phyloP scores from a whole-genome alignment of 163 green algal species.

The Chloroidium sp. region DNA sequence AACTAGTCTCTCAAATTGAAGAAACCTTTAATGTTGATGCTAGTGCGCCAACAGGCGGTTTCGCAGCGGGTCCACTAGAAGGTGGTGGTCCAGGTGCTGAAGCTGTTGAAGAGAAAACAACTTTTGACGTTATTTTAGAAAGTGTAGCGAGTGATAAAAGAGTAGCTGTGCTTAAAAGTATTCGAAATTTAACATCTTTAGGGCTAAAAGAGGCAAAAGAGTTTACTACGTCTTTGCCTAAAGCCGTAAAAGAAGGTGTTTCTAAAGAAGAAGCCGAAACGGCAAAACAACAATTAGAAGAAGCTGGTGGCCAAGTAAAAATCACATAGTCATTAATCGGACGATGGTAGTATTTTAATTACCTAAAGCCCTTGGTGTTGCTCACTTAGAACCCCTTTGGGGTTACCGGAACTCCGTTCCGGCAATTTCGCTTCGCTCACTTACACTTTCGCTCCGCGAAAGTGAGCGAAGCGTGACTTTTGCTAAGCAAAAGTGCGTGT shows the following conservation, averaged over 20 bases:
- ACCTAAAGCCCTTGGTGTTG: constrained; percentile 19
- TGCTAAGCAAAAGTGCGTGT: neutral
- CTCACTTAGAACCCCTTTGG: constrained; percentile 6
- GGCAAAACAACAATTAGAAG: constrained; percentile 49
- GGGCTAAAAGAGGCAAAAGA: constrained; percentile 54
- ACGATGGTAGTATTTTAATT: constrained; percentile 33
- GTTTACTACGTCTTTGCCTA: constrained; percentile 41
- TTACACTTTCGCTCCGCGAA: neutral
- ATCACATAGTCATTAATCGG: too few relatives aligned
- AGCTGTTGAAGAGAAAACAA: constrained; percentile 37
- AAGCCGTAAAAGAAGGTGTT: constrained; percentile 39
- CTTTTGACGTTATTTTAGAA: constrained; percentile 51
- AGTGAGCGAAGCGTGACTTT: neutral
- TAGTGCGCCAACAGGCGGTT: constrained; percentile 19
- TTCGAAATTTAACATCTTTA: constrained; percentile 42
- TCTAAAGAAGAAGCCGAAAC: constrained; percentile 49
- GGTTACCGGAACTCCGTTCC: constrained; percentile 2
- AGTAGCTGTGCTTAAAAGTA: constrained; percentile 47
- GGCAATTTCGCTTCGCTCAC: neutral
- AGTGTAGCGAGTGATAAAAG: constrained; percentile 44
- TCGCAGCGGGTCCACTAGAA: constrained; percentile 21
- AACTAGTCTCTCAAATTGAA: constrained; percentile 48
- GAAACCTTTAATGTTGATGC: constrained; percentile 40
- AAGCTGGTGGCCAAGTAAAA: constrained; percentile 14
- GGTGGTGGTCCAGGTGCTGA: constrained; percentile 17